Evolutionary conservation across 768 basidiomycete species (phyloP), one percentile per base, ranked within the genome.

Genomic region (Tricholoma terreum): DNA sequence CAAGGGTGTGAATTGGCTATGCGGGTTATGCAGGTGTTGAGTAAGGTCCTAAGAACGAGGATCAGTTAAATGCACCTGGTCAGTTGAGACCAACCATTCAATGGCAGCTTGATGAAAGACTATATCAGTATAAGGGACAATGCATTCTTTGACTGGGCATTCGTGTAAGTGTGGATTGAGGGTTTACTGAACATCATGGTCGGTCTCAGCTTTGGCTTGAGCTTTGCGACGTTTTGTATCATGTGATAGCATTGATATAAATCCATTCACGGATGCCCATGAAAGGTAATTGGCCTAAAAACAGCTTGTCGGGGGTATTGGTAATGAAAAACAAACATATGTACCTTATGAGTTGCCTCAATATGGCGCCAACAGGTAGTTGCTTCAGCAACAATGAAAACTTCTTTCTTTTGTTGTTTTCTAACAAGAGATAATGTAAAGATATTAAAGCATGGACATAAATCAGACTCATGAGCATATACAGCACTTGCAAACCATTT

Each of bases 1-100:
- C 66, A 10, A 74, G 55, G 0, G 73, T 62, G 75, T 77, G 55
- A 70, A 71, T 65, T 8, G 65, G 59, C 40, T 46, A 19, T 21
- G 48, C 10, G 36, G 45, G 51, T n/a, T n/a, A n/a, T n/a, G n/a
- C n/a, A n/a, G n/a, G n/a, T n/a, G n/a, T n/a, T n/a, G n/a, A n/a
- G n/a, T n/a, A n/a, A n/a, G n/a, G n/a, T n/a, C n/a, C n/a, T n/a
- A n/a, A n/a, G n/a, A n/a, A n/a, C n/a, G n/a, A n/a, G n/a, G n/a
- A n/a, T n/a, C n/a, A n/a, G n/a, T n/a, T n/a, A n/a, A n/a, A n/a
- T n/a, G n/a, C n/a, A n/a, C n/a, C n/a, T n/a, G n/a, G n/a, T n/a
- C n/a, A n/a, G n/a, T n/a, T n/a, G n/a, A n/a, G n/a, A n/a, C n/a
- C n/a, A n/a, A n/a, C n/a, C n/a, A n/a, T n/a, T n/a, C n/a, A n/a